Percentiles rank a stretch among this genome's conserved stretches.
phyloP scores from a whole-genome alignment of 2,329 filamentous ascomycete species.

The Teratosphaeria nubilosa region DNA sequence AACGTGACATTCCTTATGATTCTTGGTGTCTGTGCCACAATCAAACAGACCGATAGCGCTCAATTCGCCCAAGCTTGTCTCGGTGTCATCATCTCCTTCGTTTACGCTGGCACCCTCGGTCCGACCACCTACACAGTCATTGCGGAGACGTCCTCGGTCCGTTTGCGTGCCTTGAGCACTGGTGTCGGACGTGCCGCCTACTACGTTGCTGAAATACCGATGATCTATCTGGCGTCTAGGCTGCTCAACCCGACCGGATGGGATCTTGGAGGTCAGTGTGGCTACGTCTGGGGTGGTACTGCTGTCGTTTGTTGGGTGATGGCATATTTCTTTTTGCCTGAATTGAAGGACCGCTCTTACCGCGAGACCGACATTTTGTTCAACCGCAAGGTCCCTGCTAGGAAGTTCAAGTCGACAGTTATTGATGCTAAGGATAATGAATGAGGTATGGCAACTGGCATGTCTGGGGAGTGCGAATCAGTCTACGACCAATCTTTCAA shows the following conservation, averaged over 20 bases:
- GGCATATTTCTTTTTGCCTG: slow-evolving; percentile 36
- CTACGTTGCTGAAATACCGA: slow-evolving; percentile 11
- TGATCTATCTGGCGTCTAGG: slow-evolving; percentile 11
- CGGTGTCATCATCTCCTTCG: slow-evolving; percentile 39
- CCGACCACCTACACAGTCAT: slow-evolving; percentile 20
- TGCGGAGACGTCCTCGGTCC: slow-evolving; percentile 18
- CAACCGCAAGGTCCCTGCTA: slow-evolving; percentile 31
- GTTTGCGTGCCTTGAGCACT: slow-evolving; percentile 16
- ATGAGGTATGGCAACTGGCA: not conserved
- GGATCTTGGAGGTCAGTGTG: slow-evolving; percentile 35
- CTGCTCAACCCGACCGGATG: slow-evolving; percentile 23
- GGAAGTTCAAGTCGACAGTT: slow-evolving; percentile 36
- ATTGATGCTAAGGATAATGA: slow-evolving; percentile 22
- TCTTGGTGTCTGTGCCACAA: slow-evolving; percentile 14
- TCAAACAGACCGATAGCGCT: slow-evolving; percentile 7
- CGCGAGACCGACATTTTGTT: slow-evolving; percentile 39
- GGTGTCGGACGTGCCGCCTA: slow-evolving; percentile 18
- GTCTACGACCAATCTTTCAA: not conserved
- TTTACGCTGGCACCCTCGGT: slow-evolving; percentile 16
- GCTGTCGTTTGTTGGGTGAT: slow-evolving; percentile 31
- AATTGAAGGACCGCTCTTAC: slow-evolving; percentile 37
- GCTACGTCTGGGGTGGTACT: slow-evolving; percentile 39
- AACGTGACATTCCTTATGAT: slow-evolving; percentile 26
- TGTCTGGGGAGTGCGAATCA: not conserved
- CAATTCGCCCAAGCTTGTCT: slow-evolving; percentile 36